A percentile compares a stretch with the other conserved stretches of the same genome.
Evolutionary conservation across 2,329 filamentous ascomycete species (phyloP).

Genomic region (Graphiopsis chlorocephala): DNA sequence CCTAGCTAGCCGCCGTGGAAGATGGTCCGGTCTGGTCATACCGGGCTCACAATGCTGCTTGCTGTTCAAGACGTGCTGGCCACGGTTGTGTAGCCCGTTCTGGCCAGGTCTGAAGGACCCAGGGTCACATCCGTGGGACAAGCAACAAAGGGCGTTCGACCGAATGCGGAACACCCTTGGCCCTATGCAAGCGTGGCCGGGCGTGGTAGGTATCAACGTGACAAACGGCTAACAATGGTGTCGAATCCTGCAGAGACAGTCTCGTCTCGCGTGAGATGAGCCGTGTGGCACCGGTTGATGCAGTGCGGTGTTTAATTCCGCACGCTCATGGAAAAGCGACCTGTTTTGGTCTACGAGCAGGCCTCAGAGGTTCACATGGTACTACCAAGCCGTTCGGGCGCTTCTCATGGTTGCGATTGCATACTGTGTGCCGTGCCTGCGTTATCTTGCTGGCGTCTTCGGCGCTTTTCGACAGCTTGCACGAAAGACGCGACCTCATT

Average conservation of each 20-base stretch:
- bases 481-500: neutral
- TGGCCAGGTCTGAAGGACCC: neutral
- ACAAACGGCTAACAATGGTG: neutral
- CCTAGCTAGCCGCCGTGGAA: neutral
- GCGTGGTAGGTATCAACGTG: neutral
- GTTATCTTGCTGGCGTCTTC: neutral
- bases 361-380: neutral
- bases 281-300: constrained; percentile 9
- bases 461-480: constrained; percentile 3
- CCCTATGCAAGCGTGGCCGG: constrained; percentile 8
- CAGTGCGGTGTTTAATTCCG: constrained; percentile 1
- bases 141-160: constrained; percentile 1
- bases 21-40: neutral
- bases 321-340: neutral
- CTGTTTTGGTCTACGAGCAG: neutral
- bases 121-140: constrained; percentile 9
- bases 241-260: constrained; percentile 3
- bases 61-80: neutral
- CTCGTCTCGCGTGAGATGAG: constrained; percentile 7
- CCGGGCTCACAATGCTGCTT: neutral
- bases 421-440: constrained; percentile 2
- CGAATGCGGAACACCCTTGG: constrained; percentile 5
- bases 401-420: neutral
- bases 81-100: constrained; percentile 5
- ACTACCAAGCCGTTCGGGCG: constrained; percentile 1